Base-by-base conservation (phyloP, 2,329 filamentous ascomycete genomes). In the Geosmithia morbida region DNA sequence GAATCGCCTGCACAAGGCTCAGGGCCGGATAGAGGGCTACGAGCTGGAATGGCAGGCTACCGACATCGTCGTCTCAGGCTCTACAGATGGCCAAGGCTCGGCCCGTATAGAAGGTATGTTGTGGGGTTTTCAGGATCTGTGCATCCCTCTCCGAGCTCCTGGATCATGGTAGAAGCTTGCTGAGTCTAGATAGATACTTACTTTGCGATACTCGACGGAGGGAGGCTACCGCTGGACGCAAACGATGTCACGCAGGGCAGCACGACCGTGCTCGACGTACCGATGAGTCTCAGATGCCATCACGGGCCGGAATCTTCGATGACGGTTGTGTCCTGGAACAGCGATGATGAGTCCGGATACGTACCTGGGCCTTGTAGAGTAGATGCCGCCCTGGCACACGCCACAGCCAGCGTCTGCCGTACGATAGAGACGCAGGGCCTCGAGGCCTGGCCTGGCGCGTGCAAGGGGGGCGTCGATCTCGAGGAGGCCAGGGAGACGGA, bases 11-110 rank as follows among this genome's bases (percentile, higher is more conserved):
- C 29, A 14, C 2, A 26, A 51, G 11, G 47, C 52, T 20, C 49
- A 48, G 1, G 51, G 55, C 42, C 11, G 50, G 8, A 50, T 55
- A 3, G 37, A 48, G 1, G 50, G 51, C 13, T 47, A 54, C 41
- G 55, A 57, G 50, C 51, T 57, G 11, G 55, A 57, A 48, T 57
- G 55, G 55, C 50, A 56, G 11, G 48, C 54, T 1, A 51, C 54
- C 19, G 40, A 51, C 29, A 48, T 55, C 16, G 20, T 11, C n/a
- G 17, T 18, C 10, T 22, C 41, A 16, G 20, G 6, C 17, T 42
- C 41, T n/a, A 42, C 6, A 10, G 6, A 42, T 11, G 41, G 18
- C n/a, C 41, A 37, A 13, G 33, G 14, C 14, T 5, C 3, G 14
- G 14, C 10, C 11, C 33, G 33, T 16, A 37, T 37, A 7, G 33